Evolutionary conservation across 2,329 filamentous ascomycete genomes (phyloP).

Genomic region (Celoporthe dispersa): DNA sequence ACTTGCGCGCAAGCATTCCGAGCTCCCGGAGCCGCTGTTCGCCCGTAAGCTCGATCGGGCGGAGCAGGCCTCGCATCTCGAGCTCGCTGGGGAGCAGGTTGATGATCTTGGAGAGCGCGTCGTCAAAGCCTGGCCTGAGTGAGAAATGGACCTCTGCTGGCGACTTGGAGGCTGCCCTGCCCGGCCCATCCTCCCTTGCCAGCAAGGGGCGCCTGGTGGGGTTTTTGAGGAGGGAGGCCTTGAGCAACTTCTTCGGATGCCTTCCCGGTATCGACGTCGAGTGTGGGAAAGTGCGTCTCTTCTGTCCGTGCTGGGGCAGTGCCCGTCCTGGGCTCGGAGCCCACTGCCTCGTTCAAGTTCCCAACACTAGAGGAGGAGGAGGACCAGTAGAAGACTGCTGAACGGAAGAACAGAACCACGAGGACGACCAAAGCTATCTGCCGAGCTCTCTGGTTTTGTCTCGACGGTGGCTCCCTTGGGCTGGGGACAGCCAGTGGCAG

Average conservation of each 20-base stretch:
- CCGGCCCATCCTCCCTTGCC: constrained; percentile 1
- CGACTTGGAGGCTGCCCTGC: constrained; percentile 1
- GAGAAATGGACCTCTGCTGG: not conserved
- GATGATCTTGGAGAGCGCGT: constrained; percentile 35
- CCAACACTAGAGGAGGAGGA: not conserved
- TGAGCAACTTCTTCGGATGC: not conserved
- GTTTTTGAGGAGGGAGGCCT: not conserved
- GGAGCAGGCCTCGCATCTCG: constrained; percentile 41
- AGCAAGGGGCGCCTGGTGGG: not conserved
- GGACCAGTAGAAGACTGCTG: not conserved
- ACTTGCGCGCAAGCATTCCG: constrained; percentile 44
- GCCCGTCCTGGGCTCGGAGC: not conserved
- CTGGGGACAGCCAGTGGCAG: constrained; percentile 7
- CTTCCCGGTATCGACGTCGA: not conserved
- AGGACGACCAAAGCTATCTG: constrained; percentile 6
- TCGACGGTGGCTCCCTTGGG: constrained; percentile 2
- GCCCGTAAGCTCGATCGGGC: constrained; percentile 43
- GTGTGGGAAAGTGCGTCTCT: constrained; percentile 1
- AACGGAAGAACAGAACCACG: not conserved
- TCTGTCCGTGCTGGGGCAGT: not conserved
- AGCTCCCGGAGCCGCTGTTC: constrained; percentile 45
- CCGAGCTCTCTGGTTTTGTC: not conserved
- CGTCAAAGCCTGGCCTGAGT: constrained; percentile 29
- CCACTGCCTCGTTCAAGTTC: not conserved
- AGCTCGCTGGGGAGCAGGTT: constrained; percentile 40